phyloP scores from a whole-genome alignment of 495 filamentous ascomycete genomes.

The Aspergillus incahuasiensis region DNA sequence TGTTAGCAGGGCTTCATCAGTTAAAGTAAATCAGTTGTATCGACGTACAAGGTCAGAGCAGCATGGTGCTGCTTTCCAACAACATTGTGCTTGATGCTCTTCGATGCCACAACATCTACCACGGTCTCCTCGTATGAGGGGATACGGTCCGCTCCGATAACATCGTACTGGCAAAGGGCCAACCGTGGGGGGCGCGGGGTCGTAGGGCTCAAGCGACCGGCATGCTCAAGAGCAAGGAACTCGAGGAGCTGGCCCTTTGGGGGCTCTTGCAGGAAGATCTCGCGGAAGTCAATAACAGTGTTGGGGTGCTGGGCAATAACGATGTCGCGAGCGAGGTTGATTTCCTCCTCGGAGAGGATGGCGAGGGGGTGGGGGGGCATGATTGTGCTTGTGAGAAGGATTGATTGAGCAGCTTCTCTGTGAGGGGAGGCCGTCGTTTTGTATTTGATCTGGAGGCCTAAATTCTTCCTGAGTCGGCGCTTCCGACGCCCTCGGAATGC shows the following conservation, averaged over 20 bases:
- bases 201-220: constrained; percentile 41
- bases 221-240: constrained; percentile 48
- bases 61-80: constrained; percentile 59
- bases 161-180: constrained; percentile 64
- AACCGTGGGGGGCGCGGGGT: constrained; percentile 51
- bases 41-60: constrained; percentile 51
- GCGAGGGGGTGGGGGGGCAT: constrained; percentile 43
- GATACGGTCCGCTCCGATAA: constrained; percentile 53
- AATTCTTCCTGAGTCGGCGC: background rate
- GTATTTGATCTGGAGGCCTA: background rate
- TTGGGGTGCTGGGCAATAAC: constrained; percentile 37
- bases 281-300: constrained; percentile 47
- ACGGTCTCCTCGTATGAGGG: constrained; percentile 58
- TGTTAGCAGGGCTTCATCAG: constrained; percentile 15
- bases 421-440: constrained; percentile 2
- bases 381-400: background rate
- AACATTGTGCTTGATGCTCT: constrained; percentile 46
- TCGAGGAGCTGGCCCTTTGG: constrained; percentile 42
- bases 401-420: background rate
- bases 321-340: constrained; percentile 43
- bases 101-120: constrained; percentile 51
- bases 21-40: background rate
- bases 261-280: constrained; percentile 50
- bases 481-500: constrained; percentile 2
- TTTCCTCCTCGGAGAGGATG: constrained; percentile 45